Conservation (phyloP, 768 basidiomycete species). For the Tricholoma matsutake region DNA sequence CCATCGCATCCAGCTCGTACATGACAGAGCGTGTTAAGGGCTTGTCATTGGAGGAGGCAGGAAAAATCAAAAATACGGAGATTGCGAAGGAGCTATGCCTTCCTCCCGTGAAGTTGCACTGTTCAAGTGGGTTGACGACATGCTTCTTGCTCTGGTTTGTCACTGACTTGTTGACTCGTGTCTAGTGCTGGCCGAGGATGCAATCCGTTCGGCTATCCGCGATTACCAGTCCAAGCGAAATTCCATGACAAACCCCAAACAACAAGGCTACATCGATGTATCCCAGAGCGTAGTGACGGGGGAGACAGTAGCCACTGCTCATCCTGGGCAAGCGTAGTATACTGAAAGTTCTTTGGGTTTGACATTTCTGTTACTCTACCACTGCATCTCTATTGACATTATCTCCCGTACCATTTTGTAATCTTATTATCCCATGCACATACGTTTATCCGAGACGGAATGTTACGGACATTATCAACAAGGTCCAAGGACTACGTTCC, state of each 20-base stretch:
- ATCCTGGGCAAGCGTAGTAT: slow-evolving; percentile 37
- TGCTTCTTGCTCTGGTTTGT: background rate
- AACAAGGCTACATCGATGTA: slow-evolving; percentile 69
- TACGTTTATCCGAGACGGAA: slow-evolving; percentile 8
- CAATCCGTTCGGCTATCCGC: slow-evolving; percentile 96
- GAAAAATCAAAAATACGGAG: slow-evolving; percentile 97
- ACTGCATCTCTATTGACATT: slow-evolving; percentile 14
- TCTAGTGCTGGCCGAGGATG: slow-evolving; percentile 94
- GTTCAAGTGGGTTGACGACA: slow-evolving; percentile 69
- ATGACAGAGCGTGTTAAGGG: slow-evolving; percentile 99
- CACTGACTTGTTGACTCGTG: slow-evolving; percentile 11
- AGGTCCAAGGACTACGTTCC: slow-evolving; percentile 23
- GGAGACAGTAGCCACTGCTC: slow-evolving; percentile 50
- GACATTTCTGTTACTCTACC: slow-evolving; percentile 7
- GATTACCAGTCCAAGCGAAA: slow-evolving; percentile 88
- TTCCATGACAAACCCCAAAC: slow-evolving; percentile 45
- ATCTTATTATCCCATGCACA: slow-evolving; percentile 27
- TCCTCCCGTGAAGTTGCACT: slow-evolving; percentile 95
- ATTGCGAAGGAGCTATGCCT: slow-evolving; percentile 96
- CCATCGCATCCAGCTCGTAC: slow-evolving; percentile 96
- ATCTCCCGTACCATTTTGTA: slow-evolving; percentile 25
- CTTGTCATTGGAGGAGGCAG: slow-evolving; percentile 88
- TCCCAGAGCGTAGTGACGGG: slow-evolving; percentile 53
- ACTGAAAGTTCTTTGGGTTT: slow-evolving; percentile 1
- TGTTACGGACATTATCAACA: background rate